Percentiles rank a stretch among this genome's conserved stretches.
phyloP scores from a whole-genome alignment of 176 grass and related monocot species.

The Zizania latifolia region DNA sequence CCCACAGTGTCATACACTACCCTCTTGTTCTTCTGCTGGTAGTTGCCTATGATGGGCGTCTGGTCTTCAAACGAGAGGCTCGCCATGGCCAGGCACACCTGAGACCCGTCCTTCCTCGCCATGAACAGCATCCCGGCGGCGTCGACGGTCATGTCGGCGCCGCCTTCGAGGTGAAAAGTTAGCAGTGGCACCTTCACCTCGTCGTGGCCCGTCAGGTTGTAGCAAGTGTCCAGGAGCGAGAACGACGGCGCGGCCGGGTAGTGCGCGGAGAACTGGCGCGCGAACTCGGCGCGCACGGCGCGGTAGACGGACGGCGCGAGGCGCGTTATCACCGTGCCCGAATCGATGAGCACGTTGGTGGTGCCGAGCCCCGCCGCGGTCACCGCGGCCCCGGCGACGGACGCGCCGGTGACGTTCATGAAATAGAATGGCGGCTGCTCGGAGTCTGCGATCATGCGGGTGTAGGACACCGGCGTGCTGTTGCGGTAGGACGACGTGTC shows the following conservation, averaged over 20 bases:
- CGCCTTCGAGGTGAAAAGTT: slow-evolving; percentile 57
- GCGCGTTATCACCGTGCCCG: slow-evolving; percentile 86
- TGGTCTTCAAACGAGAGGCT: slow-evolving; percentile 73
- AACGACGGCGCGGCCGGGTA: slow-evolving; percentile 53
- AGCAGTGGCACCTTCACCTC: slow-evolving; percentile 71
- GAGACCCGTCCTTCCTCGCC: slow-evolving; percentile 76
- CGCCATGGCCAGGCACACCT: slow-evolving; percentile 80
- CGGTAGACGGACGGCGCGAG: slow-evolving; percentile 71
- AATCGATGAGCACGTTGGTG: slow-evolving; percentile 73
- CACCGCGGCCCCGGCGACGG: slow-evolving; percentile 42
- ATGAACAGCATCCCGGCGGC: slow-evolving; percentile 74
- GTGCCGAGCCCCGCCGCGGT: slow-evolving; percentile 39
- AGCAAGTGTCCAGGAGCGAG: slow-evolving; percentile 87
- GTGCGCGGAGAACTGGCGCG: slow-evolving; percentile 39
- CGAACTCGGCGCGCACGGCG: slow-evolving; percentile 61
- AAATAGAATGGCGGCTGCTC: slow-evolving; percentile 79
- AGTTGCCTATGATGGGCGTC: slow-evolving; percentile 76
- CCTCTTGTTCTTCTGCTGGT: slow-evolving; percentile 97
- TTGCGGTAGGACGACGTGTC: slow-evolving; percentile 44
- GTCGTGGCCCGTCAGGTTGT: slow-evolving; percentile 58
- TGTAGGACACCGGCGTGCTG: slow-evolving; percentile 52
- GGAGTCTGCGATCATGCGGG: slow-evolving; percentile 73
- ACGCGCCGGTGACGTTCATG: slow-evolving; percentile 66
- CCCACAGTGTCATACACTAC: slow-evolving; percentile 68
- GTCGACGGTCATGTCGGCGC: slow-evolving; percentile 49